These are phyloP conservation scores for Taphrina betulina DNA, from an alignment of 1,139 yeast species.

Conservation along the genomic window DNA sequence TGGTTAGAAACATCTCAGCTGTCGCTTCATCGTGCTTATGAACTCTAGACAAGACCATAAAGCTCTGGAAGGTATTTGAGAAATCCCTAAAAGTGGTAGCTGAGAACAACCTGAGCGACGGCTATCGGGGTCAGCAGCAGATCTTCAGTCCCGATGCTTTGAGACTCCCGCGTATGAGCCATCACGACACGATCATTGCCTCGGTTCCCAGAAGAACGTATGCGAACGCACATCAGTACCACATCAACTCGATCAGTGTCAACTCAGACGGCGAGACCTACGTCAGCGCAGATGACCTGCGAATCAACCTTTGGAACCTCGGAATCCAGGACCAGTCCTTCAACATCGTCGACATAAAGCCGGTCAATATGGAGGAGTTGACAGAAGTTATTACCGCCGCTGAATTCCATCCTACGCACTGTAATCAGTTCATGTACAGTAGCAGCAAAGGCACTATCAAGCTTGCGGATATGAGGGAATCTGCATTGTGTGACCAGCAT, in stretches of 20 bases:
- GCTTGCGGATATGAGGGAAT: conserved; percentile 93
- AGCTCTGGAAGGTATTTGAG: conserved; percentile 93
- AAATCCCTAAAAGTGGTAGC: conserved; percentile 88
- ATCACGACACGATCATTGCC: conserved; percentile 91
- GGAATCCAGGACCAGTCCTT: conserved; percentile 94
- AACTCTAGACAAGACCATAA: conserved; percentile 80
- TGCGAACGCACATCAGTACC: conserved; percentile 97
- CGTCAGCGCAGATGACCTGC: conserved; percentile 87
- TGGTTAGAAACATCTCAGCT: conserved; percentile 37
- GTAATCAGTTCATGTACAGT: conserved; percentile 95
- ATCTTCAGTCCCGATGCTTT: conserved; percentile 45
- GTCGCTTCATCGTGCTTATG: not conserved
- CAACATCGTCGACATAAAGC: conserved; percentile 94
- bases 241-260: conserved; percentile 90
- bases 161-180: conserved; percentile 78
- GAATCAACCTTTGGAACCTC: conserved; percentile 94
- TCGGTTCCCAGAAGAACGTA: conserved; percentile 92
- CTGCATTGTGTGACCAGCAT: conserved; percentile 89
- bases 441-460: conserved; percentile 94
- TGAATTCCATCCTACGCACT: conserved; percentile 89
- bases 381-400: conserved; percentile 98
- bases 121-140: conserved; percentile 38
- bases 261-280: conserved; percentile 96
- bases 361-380: conserved; percentile 97
- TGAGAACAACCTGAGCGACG: conserved; percentile 75